Base-by-base conservation (phyloP, 345 rosid genomes). In the Jatropha curcas region DNA sequence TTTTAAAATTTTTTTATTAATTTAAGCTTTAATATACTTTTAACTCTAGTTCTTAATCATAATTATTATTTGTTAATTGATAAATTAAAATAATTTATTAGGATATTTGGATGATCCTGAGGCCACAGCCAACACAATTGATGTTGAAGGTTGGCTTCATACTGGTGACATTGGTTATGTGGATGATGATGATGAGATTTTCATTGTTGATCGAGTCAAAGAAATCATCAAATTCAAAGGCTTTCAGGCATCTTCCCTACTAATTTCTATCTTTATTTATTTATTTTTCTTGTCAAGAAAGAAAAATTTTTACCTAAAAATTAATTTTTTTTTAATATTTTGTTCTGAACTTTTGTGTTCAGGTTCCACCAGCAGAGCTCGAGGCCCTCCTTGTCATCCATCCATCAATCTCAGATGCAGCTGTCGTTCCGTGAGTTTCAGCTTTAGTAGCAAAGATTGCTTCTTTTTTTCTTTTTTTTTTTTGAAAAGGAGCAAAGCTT, bases 301-400 rank as follows among this genome's bases (percentile, higher is more conserved):
- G 7, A 35, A 41, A 41, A 41, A 9, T 41, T 41, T 39, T 39
- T 39, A 1, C 12, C 12, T 35, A 4, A 37, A 37, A 39, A 41
- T 9, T 41, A n/a, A n/a, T n/a, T n/a, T n/a, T n/a, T n/a, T n/a
- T n/a, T n/a, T n/a, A n/a, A n/a, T n/a, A n/a, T n/a, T n/a, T n/a
- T n/a, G n/a, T n/a, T n/a, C n/a, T n/a, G n/a, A n/a, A n/a, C n/a
- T n/a, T n/a, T n/a, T n/a, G n/a, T 19, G 3, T 12, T 60, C 79
- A 92, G 91, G 98, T 94, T 39, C 92, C 97, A 39, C 98, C 98
- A 0, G 98, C 97, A 9, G 98, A 94, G 82, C 89, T 94, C n/a
- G 98, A 94, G 74, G 83, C 92, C 46, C 82, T 94, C 24, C 92
- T 91, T 19, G 65, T 91, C 17, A 82, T 72, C 79, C 96, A 94